These are phyloP conservation scores for Fusarium tanahbumbuense DNA, from an alignment of 2,329 filamentous ascomycete genomes.

Conservation along the genomic window DNA sequence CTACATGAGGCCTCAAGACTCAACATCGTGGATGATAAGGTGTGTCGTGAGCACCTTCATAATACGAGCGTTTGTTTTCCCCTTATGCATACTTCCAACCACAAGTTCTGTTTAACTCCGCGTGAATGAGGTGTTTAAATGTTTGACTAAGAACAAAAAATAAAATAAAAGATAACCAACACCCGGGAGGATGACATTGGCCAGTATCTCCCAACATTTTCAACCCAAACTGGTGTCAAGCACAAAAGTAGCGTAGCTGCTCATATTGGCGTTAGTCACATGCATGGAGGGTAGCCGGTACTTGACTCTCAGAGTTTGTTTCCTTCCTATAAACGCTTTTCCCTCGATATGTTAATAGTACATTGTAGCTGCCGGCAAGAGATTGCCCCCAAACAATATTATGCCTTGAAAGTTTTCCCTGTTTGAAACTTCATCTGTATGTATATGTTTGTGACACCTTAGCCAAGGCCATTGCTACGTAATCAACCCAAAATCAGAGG, in stretches of 20 bases:
- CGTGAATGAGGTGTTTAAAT: constrained; percentile 25
- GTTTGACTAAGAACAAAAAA: not conserved
- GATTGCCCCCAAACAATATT: constrained; percentile 18
- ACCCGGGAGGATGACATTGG: constrained; percentile 1
- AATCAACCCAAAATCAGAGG: constrained; percentile 1
- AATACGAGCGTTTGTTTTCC: not conserved
- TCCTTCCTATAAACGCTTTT: constrained; percentile 8
- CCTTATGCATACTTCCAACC: constrained; percentile 23
- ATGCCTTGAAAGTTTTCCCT: constrained; percentile 25
- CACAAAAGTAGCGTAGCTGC: not conserved
- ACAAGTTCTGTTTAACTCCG: constrained; percentile 21
- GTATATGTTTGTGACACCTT: constrained; percentile 22
- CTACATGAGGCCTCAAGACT: constrained; percentile 1
- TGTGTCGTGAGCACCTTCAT: not conserved
- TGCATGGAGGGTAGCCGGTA: not conserved
- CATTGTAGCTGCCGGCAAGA: constrained; percentile 6
- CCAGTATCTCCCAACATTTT: constrained; percentile 17
- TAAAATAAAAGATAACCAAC: not conserved
- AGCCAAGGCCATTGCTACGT: constrained; percentile 19
- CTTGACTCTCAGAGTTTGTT: not conserved
- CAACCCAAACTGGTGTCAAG: constrained; percentile 21
- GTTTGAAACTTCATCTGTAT: constrained; percentile 9
- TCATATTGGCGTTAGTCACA: constrained; percentile 28
- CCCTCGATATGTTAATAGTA: constrained; percentile 22
- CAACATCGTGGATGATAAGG: not conserved